Evolutionary conservation across 2,329 filamentous ascomycete species (phyloP).

Genomic region (Mycosphaerella arachidis): DNA sequence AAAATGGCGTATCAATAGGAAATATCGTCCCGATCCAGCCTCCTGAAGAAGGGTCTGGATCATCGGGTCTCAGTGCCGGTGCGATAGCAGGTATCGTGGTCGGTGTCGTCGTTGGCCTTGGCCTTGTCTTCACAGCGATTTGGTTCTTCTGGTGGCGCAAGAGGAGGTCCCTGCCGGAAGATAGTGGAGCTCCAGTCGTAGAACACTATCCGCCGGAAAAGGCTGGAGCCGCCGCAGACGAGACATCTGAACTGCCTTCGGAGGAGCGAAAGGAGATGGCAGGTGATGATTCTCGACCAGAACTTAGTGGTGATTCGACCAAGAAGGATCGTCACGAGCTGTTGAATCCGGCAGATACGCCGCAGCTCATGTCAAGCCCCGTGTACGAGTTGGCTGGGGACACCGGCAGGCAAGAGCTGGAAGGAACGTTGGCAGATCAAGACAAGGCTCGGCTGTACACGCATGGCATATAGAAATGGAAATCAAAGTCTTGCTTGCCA

Average conservation of each 20-base stretch:
- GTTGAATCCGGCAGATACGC: background rate
- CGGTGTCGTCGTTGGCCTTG: slow-evolving; percentile 67
- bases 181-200: background rate
- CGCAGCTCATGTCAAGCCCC: background rate
- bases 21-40: slow-evolving; percentile 7
- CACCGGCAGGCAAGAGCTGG: background rate
- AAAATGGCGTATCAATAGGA: slow-evolving; percentile 4
- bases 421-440: background rate
- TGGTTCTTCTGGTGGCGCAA: slow-evolving; percentile 38
- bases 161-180: slow-evolving; percentile 12
- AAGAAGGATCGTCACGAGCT: background rate
- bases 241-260: background rate
- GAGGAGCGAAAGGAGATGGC: slow-evolving; percentile 1
- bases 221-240: background rate
- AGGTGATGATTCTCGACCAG: background rate
- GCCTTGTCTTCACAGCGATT: slow-evolving; percentile 50
- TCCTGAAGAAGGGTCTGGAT: background rate
- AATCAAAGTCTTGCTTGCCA: background rate
- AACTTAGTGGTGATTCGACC: background rate
- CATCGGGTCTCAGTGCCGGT: slow-evolving; percentile 63
- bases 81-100: slow-evolving; percentile 87
- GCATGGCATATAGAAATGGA: background rate
- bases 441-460: background rate
- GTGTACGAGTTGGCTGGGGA: background rate
- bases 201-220: background rate